Conservation (phyloP, 345 rosid species). For the Linum usitatissimum region DNA sequence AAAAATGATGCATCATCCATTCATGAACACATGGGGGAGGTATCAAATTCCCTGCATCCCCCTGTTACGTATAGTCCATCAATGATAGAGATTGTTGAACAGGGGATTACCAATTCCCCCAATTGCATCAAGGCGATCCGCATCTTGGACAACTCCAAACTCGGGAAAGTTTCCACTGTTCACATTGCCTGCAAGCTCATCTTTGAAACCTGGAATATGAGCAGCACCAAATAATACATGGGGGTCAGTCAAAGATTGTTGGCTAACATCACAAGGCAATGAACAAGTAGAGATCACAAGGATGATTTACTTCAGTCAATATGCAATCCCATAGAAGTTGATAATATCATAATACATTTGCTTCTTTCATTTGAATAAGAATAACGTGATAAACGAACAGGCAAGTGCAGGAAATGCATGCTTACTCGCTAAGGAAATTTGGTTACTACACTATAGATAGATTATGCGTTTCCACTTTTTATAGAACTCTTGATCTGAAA, state of each 20-base stretch:
- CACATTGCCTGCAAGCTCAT: constrained; percentile 40
- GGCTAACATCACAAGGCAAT: neutral
- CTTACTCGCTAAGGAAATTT: neutral
- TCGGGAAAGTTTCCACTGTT: constrained; percentile 39
- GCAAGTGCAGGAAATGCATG: neutral
- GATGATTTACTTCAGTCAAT: neutral
- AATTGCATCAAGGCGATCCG: constrained; percentile 87
- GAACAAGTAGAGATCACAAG: neutral
- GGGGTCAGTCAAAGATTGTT: neutral
- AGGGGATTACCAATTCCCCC: constrained; percentile 58
- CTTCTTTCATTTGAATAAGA: neutral
- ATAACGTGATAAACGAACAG: neutral
- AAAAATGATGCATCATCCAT: neutral
- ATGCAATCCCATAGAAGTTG: neutral
- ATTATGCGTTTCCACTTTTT: too few relatives aligned
- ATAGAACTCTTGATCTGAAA: too few relatives aligned
- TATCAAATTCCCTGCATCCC: neutral
- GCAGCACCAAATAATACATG: neutral
- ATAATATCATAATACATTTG: neutral
- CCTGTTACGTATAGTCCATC: neutral
- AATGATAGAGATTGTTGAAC: neutral
- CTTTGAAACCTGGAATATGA: constrained; percentile 59
- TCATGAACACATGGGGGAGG: neutral
- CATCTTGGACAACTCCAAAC: constrained; percentile 90
- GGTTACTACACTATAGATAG: too few relatives aligned